These are phyloP conservation scores for Apiotrichum gracile DNA, from an alignment of 1,284 basidiomycete species.

Conservation along the genomic window DNA sequence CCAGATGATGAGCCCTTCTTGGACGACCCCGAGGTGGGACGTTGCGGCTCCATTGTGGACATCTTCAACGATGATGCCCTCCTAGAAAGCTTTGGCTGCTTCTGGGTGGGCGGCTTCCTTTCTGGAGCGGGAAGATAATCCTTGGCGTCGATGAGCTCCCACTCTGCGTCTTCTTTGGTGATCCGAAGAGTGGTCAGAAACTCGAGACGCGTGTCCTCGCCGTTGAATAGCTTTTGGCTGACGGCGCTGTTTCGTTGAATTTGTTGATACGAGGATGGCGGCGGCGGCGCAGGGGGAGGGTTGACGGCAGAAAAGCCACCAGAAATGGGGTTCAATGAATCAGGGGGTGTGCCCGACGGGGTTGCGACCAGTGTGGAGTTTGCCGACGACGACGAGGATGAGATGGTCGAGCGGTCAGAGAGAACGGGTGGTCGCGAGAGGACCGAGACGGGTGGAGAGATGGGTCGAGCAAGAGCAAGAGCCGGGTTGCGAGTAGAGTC, in stretches of 20 bases:
- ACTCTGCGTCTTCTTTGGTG: constrained; percentile 13
- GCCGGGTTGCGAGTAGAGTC: no score
- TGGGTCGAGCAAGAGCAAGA: background rate
- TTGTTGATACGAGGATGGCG: background rate
- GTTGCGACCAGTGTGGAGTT: constrained; percentile 3
- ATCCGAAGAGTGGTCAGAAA: constrained; percentile 6
- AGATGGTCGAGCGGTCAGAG: background rate
- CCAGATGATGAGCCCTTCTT: constrained; percentile 8
- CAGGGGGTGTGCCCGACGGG: background rate
- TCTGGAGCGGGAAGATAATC: background rate
- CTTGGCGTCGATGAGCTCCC: constrained; percentile 10
- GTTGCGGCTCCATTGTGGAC: constrained; percentile 7
- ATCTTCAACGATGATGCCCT: background rate
- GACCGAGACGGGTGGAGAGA: constrained; percentile 7
- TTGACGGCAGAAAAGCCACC: background rate
- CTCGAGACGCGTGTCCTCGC: constrained; percentile 10
- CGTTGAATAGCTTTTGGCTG: constrained; percentile 6
- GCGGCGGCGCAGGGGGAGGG: no score
- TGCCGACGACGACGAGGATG: background rate
- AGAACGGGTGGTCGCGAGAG: constrained; percentile 7
- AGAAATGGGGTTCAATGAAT: background rate
- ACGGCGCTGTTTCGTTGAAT: background rate
- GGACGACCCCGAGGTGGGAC: background rate
- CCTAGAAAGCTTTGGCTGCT: background rate
- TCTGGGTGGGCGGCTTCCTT: background rate